Evolutionary conservation across 2,329 filamentous ascomycete species (phyloP).

Genomic region (Raffaelea albimanens): DNA sequence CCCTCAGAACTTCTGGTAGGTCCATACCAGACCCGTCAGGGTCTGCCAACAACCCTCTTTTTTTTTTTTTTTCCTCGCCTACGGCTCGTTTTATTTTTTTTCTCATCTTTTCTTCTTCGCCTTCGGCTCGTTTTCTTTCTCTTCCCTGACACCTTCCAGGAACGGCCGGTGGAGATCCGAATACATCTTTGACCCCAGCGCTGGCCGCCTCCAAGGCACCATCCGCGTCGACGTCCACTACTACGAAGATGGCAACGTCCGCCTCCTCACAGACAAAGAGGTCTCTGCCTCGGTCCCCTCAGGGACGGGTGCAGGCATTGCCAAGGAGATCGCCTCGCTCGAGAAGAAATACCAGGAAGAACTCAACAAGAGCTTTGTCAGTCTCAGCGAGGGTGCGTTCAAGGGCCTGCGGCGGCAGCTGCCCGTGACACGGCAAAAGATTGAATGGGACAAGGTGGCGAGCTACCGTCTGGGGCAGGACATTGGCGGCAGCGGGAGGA

Average conservation of each 20-base stretch:
- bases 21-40: too few species aligned
- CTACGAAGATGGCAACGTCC: conserved; percentile 98
- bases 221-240: conserved; percentile 97
- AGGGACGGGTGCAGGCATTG: conserved; percentile 56
- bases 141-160: conserved; percentile 34
- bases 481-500: conserved; percentile 58
- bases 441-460: conserved; percentile 98
- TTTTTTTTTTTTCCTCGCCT: too few species aligned
- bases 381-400: conserved; percentile 87
- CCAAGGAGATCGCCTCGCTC: conserved; percentile 64
- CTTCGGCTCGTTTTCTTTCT: too few species aligned
- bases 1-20: conserved; percentile 91
- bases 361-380: conserved; percentile 81
- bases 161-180: conserved; percentile 93
- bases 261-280: conserved; percentile 79
- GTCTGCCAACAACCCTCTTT: too few species aligned
- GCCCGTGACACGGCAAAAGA: conserved; percentile 94
- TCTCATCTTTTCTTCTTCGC: too few species aligned
- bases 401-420: conserved; percentile 87
- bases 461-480: conserved; percentile 81
- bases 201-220: conserved; percentile 59
- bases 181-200: conserved; percentile 69
- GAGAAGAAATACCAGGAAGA: conserved; percentile 97
- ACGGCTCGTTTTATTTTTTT: too few species aligned
- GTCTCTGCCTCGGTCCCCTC: conserved; percentile 53